Percentiles rank a stretch among this genome's conserved stretches.
phyloP scores from a whole-genome alignment of 805 yeast species.

The Priceomyces haplophilus region DNA sequence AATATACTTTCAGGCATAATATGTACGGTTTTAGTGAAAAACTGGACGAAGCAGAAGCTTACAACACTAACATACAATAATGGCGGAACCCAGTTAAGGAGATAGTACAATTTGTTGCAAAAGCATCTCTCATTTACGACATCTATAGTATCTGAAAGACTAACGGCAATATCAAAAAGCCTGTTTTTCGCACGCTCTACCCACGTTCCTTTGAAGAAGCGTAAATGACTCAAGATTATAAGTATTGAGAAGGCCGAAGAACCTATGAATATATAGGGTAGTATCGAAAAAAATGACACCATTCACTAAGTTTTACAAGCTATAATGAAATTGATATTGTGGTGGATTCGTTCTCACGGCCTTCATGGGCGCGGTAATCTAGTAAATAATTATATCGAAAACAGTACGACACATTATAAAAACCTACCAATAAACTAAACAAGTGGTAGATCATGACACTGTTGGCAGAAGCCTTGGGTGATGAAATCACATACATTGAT shows the following conservation, averaged over 20 bases:
- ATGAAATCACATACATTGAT: constrained; percentile 24
- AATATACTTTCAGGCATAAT: constrained; percentile 11
- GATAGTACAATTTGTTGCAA: constrained; percentile 18
- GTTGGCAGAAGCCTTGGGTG: constrained; percentile 17
- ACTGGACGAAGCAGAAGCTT: constrained; percentile 29
- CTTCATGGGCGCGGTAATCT: background rate
- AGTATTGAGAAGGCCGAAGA: constrained; percentile 21
- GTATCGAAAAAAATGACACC: constrained; percentile 6
- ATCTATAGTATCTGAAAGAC: constrained; percentile 5
- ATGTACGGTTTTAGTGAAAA: constrained; percentile 27
- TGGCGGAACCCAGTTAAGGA: constrained; percentile 46
- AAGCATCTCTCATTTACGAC: constrained; percentile 20
- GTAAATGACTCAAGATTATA: constrained; percentile 49
- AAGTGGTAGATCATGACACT: constrained; percentile 2
- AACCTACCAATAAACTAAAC: too few species aligned
- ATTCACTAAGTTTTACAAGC: background rate
- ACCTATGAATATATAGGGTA: constrained; percentile 5
- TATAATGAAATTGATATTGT: background rate
- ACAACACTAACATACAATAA: constrained; percentile 36
- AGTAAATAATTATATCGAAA: background rate
- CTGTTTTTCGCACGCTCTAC: constrained; percentile 23
- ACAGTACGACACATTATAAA: too few species aligned
- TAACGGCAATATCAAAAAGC: constrained; percentile 8
- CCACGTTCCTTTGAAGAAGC: constrained; percentile 34
- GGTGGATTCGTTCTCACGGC: background rate